These are phyloP conservation scores for Boletales sp. DNA, from an alignment of 768 basidiomycete species.

Conservation along the genomic window DNA sequence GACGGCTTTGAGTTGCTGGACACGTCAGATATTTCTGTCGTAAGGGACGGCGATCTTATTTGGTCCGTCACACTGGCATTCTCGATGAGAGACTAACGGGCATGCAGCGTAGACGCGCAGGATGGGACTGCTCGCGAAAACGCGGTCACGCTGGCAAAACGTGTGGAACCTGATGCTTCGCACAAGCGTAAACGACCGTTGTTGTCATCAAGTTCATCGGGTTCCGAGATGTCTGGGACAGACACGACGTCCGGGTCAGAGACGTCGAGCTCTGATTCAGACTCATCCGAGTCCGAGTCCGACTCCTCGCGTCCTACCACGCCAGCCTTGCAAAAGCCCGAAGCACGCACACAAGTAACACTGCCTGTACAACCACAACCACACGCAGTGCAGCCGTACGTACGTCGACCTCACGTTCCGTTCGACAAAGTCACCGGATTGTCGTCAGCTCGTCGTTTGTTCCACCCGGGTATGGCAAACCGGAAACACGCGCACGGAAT, in stretches of 20 bases:
- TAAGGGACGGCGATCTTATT: conserved; percentile 28
- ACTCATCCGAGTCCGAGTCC: conserved; percentile 13
- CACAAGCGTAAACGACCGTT: conserved; percentile 27
- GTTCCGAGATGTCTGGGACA: conserved; percentile 12
- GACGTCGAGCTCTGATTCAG: conserved; percentile 13
- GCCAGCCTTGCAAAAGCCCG: conserved; percentile 2
- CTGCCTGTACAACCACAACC: conserved; percentile 5
- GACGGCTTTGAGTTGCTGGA: conserved; percentile 31
- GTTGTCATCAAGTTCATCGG: conserved; percentile 14
- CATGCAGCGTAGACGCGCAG: conserved; percentile 14
- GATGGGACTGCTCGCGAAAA: neutral
- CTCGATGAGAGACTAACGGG: neutral
- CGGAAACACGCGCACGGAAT: conserved; percentile 55
- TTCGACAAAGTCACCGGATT: neutral
- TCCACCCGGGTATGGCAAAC: conserved; percentile 60
- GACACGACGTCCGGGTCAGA: conserved; percentile 25
- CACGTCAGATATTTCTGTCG: conserved; percentile 18
- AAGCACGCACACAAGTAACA: conserved; percentile 7
- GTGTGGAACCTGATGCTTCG: neutral
- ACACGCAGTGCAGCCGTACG: conserved; percentile 5
- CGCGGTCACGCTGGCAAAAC: neutral
- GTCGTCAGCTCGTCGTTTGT: conserved; percentile 26
- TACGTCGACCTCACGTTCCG: neutral
- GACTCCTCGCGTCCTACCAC: neutral
- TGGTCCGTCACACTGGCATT: conserved; percentile 10